Evolutionary conservation across 495 filamentous ascomycete species (phyloP).

Genomic region (Zalerion maritima): DNA sequence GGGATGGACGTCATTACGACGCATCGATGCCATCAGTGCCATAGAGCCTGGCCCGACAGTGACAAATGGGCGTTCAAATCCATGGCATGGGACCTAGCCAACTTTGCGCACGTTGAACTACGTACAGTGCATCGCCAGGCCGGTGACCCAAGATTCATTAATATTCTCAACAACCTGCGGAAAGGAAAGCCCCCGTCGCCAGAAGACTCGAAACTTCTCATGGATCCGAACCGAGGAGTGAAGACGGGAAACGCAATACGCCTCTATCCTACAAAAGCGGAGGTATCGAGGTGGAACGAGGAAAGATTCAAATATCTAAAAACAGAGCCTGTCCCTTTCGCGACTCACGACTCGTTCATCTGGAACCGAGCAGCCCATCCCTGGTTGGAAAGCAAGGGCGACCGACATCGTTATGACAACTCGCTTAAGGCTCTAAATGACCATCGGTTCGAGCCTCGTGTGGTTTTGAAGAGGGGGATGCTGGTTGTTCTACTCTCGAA

Average conservation of each 20-base stretch:
- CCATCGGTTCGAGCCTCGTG: conserved; percentile 28
- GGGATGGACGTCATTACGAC: conserved; percentile 62
- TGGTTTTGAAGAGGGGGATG: conserved; percentile 67
- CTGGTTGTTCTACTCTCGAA: conserved; percentile 95
- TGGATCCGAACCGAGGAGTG: conserved; percentile 27
- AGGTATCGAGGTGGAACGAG: conserved; percentile 26
- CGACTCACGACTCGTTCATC: conserved; percentile 57
- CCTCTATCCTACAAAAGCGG: conserved; percentile 27
- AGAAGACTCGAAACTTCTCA: conserved; percentile 26
- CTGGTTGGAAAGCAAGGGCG: conserved; percentile 42
- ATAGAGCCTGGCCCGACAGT: conserved; percentile 16
- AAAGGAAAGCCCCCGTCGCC: conserved; percentile 23
- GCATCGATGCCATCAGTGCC: conserved; percentile 30
- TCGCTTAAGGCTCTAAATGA: conserved; percentile 53
- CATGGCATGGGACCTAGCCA: conserved; percentile 20
- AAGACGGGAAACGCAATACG: conserved; percentile 29
- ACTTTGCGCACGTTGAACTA: conserved; percentile 26
- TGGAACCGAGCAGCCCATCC: conserved; percentile 39
- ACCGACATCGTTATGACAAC: conserved; percentile 47
- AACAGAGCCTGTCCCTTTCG: conserved; percentile 36
- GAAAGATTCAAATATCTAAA: conserved; percentile 23
- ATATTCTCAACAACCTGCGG: conserved; percentile 36
- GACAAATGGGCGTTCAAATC: conserved; percentile 27
- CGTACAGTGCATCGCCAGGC: conserved; percentile 38
- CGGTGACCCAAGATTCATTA: conserved; percentile 31